These are phyloP conservation scores for Trichoderma virens DNA, from an alignment of 495 filamentous ascomycete species.

Conservation along the genomic window DNA sequence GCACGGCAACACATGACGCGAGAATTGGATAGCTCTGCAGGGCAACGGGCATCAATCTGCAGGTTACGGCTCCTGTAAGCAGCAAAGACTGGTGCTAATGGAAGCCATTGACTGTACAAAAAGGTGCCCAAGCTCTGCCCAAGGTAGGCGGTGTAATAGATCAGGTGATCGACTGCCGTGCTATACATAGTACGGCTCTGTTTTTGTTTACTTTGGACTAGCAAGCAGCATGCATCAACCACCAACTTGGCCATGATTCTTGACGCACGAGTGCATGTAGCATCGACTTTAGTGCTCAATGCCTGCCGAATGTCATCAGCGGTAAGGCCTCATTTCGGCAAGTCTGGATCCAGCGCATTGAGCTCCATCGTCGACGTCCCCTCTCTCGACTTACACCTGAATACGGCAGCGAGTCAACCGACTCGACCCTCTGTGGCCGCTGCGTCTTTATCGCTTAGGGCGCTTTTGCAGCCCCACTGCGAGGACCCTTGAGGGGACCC, in stretches of 20 bases:
- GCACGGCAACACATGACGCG: too few relatives aligned
- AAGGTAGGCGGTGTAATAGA: neutral
- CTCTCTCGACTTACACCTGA: neutral
- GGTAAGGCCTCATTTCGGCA: neutral
- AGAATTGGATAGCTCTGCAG: too few relatives aligned
- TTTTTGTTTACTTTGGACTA: too few relatives aligned
- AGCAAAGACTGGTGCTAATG: too few relatives aligned
- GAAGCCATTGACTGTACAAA: too few relatives aligned
- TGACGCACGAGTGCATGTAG: too few relatives aligned
- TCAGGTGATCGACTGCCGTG: too few relatives aligned
- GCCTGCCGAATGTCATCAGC: neutral
- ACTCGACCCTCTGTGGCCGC: neutral
- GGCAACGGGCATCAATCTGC: too few relatives aligned
- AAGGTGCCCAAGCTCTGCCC: neutral
- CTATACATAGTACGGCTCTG: too few relatives aligned
- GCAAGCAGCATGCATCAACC: too few relatives aligned
- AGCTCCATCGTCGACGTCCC: neutral
- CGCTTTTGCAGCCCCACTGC: neutral
- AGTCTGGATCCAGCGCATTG: neutral
- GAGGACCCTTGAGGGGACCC: neutral
- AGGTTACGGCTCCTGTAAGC: too few relatives aligned
- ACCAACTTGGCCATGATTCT: too few relatives aligned
- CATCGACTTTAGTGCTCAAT: neutral
- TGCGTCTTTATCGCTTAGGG: conserved; percentile 9
- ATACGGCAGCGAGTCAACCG: conserved; percentile 1